Base-by-base conservation (phyloP, 352 stramenopile species). In the Aphanomyces invadans region DNA sequence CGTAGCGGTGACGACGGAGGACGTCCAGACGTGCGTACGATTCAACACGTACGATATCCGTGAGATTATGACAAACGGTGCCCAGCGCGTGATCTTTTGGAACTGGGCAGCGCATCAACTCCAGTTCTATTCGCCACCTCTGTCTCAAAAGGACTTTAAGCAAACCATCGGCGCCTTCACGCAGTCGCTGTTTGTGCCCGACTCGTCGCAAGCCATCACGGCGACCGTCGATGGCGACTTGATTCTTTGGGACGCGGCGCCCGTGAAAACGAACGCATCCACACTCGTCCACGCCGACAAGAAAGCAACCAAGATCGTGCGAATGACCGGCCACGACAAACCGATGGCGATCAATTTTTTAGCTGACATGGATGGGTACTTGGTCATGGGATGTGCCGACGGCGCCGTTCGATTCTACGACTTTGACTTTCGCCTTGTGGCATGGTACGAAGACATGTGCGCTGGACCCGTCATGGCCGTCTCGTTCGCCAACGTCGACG, bases 381-480 rank as follows among this genome's bases (percentile, higher is more conserved):
- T 98, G 4, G 87, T 97, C 33, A 71, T 97, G 23, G 92, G 85
- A 9, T 90, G 83, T 11, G 89, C 77, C 33, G 92, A 98, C 63
- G 92, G 92, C 23, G 80, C 82, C 7, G 88, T 98, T 17, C 83
- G 92, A 5, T 96, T 97, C 71, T 98, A 96, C 69, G 91, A 98
- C 75, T 94, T 95, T 72, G 87, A 93, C 53, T 95, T 97, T 48
- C 85, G 92, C 28, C 79, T 98, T 19, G 79, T 96, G 26, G 87
- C 91, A 15, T 98, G 91, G 90, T 97, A 95, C 61, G 92, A 98
- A 71, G 91, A 98, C 62, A 80, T 98, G 33, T 90, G 94, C 56
- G 90, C 90, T 31, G 92, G 92, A 0, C 73, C 87, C 0, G 77
- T 98, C 51, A 90, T 74, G 4, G 94, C 84, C 32, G 75, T 98